Base-by-base conservation (phyloP, 2,329 filamentous ascomycete species). In the Botryotinia globosa region DNA sequence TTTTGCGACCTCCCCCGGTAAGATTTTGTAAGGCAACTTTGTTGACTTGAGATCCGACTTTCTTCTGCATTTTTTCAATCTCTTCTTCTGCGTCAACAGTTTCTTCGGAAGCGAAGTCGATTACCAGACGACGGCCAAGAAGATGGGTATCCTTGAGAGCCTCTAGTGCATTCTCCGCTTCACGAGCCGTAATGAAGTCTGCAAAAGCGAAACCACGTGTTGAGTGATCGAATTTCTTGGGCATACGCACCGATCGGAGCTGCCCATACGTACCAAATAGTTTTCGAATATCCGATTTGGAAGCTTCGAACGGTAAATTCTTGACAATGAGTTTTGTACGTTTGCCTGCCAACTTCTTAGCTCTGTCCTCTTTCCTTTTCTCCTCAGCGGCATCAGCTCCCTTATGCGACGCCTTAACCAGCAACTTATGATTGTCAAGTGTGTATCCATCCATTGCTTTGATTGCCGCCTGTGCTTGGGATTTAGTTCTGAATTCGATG, bases 311-410 rank as follows among this genome's bases (percentile, higher is more conserved):
- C 32, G 96, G 95, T 82, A 99, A 85, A 85, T 99, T 99, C 86
- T 98, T 99, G 85, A 99, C 92, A 83, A 98, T 91, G 80, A 99
- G 92, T 87, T 98, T 98, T 65, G 94, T 98, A 77, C 90, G 88
- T 80, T 90, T 89, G 25, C 88, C 88, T 37, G 92, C 90, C 68
- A 88, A 84, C 82, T 95, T 97, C 86, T 94, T 97, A 68, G 91
- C 90, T 76, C 88, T 89, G 80, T 98, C 94, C 77, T 95, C 91
- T 77, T 91, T 91, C 76, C 92, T 90, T 76, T 92, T 89, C 83
- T 97, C 93, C 81, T 97, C 94, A 2, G 93, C 94, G 29, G 94
- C 94, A 83, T 98, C 94, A 73, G 90, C 86, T 32, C 92, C 93
- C 82, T 91, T 94, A 84, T 98, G 94, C 10, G 94, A 97, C 62